phyloP scores from a whole-genome alignment of 169 alveolate species.

The Prorocentrum cordatum region DNA sequence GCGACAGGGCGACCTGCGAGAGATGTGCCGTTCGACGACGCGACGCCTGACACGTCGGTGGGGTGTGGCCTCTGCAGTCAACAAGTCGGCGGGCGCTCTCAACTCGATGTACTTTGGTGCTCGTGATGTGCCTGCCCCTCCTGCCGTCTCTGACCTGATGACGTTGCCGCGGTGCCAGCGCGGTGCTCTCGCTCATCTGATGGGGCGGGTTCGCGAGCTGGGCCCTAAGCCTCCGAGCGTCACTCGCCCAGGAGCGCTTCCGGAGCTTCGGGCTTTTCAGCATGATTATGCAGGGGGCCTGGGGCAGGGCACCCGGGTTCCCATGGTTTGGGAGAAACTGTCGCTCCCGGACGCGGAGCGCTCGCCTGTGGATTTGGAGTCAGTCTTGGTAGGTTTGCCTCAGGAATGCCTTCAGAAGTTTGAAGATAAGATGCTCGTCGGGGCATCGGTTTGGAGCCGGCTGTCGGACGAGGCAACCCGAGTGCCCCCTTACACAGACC shows the following conservation, averaged over 20 bases:
- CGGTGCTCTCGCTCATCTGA: not conserved
- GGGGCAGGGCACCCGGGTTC: not conserved
- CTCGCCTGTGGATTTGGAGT: not conserved
- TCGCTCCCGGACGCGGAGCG: not conserved
- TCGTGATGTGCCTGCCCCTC: not conserved
- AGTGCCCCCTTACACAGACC: not conserved
- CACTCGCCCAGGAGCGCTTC: not conserved
- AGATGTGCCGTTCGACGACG: not conserved
- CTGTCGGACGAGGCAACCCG: no score
- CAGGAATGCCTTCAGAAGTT: not conserved
- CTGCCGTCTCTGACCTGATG: not conserved
- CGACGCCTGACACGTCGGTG: not conserved
- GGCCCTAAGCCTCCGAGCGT: not conserved
- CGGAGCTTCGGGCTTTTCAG: not conserved
- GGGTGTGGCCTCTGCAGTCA: not conserved
- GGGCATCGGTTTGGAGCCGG: not conserved
- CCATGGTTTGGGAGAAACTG: not conserved
- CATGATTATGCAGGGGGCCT: not conserved
- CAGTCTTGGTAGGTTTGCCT: not conserved
- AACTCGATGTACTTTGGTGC: not conserved
- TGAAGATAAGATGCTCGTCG: conserved; percentile 5
- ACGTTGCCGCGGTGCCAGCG: not conserved
- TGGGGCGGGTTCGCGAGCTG: not conserved
- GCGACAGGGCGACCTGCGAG: not conserved
- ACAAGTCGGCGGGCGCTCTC: not conserved